Conservation (phyloP, 2,329 filamentous ascomycete genomes). For the Meredithiella fracta region DNA sequence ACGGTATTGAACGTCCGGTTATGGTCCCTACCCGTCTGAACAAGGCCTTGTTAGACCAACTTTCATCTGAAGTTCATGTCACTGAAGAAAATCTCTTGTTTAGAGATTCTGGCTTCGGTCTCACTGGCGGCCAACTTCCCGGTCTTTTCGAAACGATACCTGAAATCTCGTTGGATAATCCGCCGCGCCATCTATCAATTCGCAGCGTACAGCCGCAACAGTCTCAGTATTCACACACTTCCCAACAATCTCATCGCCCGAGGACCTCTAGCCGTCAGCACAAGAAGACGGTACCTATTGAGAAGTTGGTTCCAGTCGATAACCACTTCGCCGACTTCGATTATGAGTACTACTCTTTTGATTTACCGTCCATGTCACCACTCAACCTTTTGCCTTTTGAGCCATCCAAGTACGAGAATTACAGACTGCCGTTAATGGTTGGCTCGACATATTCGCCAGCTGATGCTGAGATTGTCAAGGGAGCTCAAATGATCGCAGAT, state of each 20-base stretch:
- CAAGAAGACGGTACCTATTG: background rate
- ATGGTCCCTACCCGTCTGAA: background rate
- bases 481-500: conserved; percentile 7
- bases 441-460: conserved; percentile 5
- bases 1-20: background rate
- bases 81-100: conserved; percentile 25
- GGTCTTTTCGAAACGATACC: conserved; percentile 17
- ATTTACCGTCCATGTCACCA: background rate
- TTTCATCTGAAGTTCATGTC: conserved; percentile 12
- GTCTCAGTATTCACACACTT: background rate
- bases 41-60: conserved; percentile 6
- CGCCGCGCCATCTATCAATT: conserved; percentile 9
- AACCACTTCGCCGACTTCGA: conserved; percentile 12
- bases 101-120: conserved; percentile 22
- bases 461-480: conserved; percentile 7
- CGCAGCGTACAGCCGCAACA: background rate
- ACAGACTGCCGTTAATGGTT: background rate
- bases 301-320: conserved; percentile 4
- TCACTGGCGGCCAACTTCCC: conserved; percentile 21
- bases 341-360: conserved; percentile 5
- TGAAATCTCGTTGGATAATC: conserved; percentile 12
- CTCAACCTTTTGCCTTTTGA: background rate
- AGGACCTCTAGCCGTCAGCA: background rate
- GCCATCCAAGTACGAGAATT: background rate
- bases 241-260: background rate